Base-by-base conservation (phyloP, 441 rosid genomes). In the Rhodomyrtus psidioides region DNA sequence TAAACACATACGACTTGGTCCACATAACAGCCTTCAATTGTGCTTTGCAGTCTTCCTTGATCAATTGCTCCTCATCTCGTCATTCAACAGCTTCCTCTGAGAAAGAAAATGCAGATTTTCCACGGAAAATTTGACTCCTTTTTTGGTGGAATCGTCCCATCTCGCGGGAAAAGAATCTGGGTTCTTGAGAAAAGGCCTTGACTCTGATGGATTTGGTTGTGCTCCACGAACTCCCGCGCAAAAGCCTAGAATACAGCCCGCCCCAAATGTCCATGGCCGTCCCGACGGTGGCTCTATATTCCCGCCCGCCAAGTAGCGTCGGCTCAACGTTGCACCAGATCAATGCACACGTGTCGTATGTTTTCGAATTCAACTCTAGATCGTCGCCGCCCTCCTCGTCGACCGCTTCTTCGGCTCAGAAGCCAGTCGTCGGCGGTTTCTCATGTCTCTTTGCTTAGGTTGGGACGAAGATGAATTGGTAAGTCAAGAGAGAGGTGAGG, bases 401-500 rank as follows among this genome's bases (percentile, higher is more conserved):
- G 56, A 53, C 42, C 3, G 55, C 82, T 21, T 54, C 91, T 13
- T 53, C 92, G 19, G 88, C 34, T 34, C 4, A 34, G 34, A 34
- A 34, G 34, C 34, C 34, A 34, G 34, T 34, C 34, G 34, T 34
- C 4, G 34, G 34, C 4, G 34, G 34, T 34, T 4, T 34, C 34
- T 34, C 34, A 34, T 34, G 34, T 34, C 34, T 34, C 34, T 34
- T 34, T 34, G 95, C 82, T 92, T 89, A 84, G 84, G 93, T 3
- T 88, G 89, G 27, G 92, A 87, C 34, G 91, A 91, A 5, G 97
- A 94, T 26, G 98, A 94, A 1, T 65, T 91, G 49, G 93, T 51
- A 34, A 83, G 85, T 74, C 44, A 92, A 82, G 93, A 91, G 81
- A 93, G 93, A 84, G 92, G 92, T 4, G 99, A 96, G 27, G 99